These are phyloP conservation scores for Saccharomycopsis selenospora DNA, from an alignment of 805 yeast genomes.

Conservation along the genomic window DNA sequence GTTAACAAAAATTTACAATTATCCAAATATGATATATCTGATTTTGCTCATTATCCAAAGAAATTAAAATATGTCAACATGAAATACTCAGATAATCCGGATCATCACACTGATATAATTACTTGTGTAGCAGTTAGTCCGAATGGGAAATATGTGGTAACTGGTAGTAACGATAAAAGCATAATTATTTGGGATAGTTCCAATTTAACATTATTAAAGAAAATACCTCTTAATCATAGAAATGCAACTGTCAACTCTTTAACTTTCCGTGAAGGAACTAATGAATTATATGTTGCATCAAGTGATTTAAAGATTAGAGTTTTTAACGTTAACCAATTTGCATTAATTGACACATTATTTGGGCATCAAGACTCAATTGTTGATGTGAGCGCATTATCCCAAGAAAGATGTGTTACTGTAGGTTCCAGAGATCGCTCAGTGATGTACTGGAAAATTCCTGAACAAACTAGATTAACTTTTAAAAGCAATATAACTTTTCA, in stretches of 20 bases:
- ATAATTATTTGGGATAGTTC: constrained; percentile 83
- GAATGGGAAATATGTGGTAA: constrained; percentile 81
- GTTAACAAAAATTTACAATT: constrained; percentile 76
- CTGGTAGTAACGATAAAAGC: constrained; percentile 82
- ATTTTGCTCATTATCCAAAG: constrained; percentile 50
- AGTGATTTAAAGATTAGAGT: constrained; percentile 88
- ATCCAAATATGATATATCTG: constrained; percentile 69
- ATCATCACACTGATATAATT: constrained; percentile 75
- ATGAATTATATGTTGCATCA: constrained; percentile 86
- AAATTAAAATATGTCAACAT: constrained; percentile 48
- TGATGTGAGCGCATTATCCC: constrained; percentile 72
- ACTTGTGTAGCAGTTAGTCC: constrained; percentile 75
- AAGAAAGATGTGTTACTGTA: constrained; percentile 92
- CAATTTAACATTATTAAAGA: constrained; percentile 65
- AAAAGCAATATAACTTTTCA: constrained; percentile 60
- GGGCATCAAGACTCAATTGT: constrained; percentile 92
- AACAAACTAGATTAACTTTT: constrained; percentile 88
- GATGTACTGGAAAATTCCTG: constrained; percentile 94
- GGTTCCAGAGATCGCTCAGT: constrained; percentile 94
- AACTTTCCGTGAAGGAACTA: constrained; percentile 71
- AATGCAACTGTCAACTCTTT: constrained; percentile 67
- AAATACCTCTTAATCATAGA: constrained; percentile 65
- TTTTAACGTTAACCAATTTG: constrained; percentile 74
- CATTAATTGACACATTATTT: constrained; percentile 83
- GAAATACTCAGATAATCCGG: constrained; percentile 41